phyloP scores from a whole-genome alignment of 164 flowering plant species.

The Protea cynaroides region DNA sequence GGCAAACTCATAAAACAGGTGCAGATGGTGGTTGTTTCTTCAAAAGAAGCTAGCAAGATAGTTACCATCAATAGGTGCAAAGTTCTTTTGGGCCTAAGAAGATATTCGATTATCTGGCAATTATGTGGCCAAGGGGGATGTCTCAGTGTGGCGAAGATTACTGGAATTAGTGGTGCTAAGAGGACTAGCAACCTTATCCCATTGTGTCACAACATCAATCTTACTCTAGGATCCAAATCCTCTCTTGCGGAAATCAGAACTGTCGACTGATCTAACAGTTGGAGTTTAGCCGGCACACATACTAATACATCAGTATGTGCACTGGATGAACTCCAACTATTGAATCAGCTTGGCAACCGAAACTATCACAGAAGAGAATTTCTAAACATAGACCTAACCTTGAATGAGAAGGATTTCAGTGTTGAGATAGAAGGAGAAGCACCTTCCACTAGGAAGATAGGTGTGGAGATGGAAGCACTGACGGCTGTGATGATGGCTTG shows the following conservation, averaged over 20 bases:
- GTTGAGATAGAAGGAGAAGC: slow-evolving; percentile 85
- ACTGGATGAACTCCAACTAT: no score
- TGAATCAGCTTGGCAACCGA: no score
- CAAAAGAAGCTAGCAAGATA: slow-evolving; percentile 58
- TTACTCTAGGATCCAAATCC: no score
- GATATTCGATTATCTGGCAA: slow-evolving; percentile 69
- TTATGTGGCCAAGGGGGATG: slow-evolving; percentile 90
- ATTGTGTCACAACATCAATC: slow-evolving; percentile 73
- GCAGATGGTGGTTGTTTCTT: slow-evolving; percentile 89
- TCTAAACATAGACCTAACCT: slow-evolving; percentile 57
- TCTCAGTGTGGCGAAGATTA: slow-evolving; percentile 85
- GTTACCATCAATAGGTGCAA: slow-evolving; percentile 74
- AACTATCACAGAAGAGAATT: no score
- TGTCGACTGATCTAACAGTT: no score
- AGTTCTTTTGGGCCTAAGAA: slow-evolving; percentile 62
- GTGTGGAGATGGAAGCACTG: slow-evolving; percentile 98
- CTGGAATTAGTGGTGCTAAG: slow-evolving; percentile 86
- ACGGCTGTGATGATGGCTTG: slow-evolving; percentile 88
- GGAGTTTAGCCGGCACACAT: no score
- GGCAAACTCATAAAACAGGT: no score
- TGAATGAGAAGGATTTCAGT: slow-evolving; percentile 55
- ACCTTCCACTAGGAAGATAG: slow-evolving; percentile 70
- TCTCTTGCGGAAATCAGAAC: no score
- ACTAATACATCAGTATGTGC: no score
- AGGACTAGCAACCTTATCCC: slow-evolving; percentile 90